Conservation (phyloP, 352 stramenopile species). For the Thalassiosira mediterranea region DNA sequence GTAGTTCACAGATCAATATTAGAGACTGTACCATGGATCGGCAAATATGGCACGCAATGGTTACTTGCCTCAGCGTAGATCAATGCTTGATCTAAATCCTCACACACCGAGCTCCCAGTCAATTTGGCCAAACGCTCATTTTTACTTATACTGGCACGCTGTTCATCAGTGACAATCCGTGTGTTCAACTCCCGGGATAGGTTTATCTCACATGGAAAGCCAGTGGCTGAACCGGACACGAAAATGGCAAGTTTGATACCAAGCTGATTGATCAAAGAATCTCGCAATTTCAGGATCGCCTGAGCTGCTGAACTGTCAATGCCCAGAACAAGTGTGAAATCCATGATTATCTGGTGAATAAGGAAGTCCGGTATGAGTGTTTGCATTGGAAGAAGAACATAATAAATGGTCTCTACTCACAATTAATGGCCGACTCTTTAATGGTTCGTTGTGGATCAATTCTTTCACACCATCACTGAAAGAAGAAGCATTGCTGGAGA, state of each 20-base stretch:
- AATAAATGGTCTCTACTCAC: background rate
- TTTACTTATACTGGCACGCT: background rate
- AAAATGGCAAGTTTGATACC: slow-evolving; percentile 71
- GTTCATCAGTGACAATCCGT: background rate
- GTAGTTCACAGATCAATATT: background rate
- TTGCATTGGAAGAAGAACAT: background rate
- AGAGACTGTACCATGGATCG: background rate
- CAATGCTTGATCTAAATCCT: slow-evolving; percentile 70
- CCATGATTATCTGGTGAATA: slow-evolving; percentile 66
- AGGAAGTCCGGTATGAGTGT: background rate
- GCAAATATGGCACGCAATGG: background rate
- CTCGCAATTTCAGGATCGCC: slow-evolving; percentile 72
- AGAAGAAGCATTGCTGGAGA: slow-evolving; percentile 90
- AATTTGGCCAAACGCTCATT: background rate
- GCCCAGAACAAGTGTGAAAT: slow-evolving; percentile 91
- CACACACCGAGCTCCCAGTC: slow-evolving; percentile 50
- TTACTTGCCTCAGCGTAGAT: slow-evolving; percentile 61
- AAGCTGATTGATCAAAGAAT: slow-evolving; percentile 58
- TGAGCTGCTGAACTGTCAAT: slow-evolving; percentile 85
- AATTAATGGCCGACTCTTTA: slow-evolving; percentile 71
- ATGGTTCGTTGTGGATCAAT: slow-evolving; percentile 61
- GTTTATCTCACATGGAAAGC: slow-evolving; percentile 75
- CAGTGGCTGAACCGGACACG: slow-evolving; percentile 59
- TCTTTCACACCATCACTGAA: slow-evolving; percentile 89
- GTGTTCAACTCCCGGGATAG: slow-evolving; percentile 59